Evolutionary conservation across 2,329 filamentous ascomycete species (phyloP), one percentile per base, ranked within the genome.

Genomic region (Colletotrichum spaethianum): DNA sequence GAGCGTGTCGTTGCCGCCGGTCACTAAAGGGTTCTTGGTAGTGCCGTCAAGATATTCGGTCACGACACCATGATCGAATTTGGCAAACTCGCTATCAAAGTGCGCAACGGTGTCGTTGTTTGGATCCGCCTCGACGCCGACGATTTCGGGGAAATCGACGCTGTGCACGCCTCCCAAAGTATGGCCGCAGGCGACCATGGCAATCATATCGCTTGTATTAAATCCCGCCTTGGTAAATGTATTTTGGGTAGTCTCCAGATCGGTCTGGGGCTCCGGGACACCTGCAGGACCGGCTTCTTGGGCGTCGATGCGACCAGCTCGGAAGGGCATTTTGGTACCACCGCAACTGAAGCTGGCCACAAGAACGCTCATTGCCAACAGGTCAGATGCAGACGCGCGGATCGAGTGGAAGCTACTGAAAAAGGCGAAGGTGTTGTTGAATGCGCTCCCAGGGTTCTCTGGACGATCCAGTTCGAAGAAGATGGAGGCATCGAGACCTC

Each of bases 61-160:
- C 4, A 83, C 84, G 56, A 87, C 79, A 0, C 76, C 79, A 46
- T 84, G 84, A 64, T 88, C 85, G 57, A 87, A 86, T 3, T 83
- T 83, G 67, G 87, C 84, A 53, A 87, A 86, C 4, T 77, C 74
- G 0, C 78, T 77, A 18, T 82, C 81, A 42, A 83, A 79, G 62
- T 77, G 76, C 20, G 80, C 82, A 56, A 85, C 79, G 67, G 82
- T 76, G 44, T 76, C 69, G 52, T 72, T 68, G 18, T 42, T 63
- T 12, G 69, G 59, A 76, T 18, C 78, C 7, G 65, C 55, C 48
- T 57, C 50, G 16, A 70, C 76, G 12, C 50, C 65, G 48, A 71
- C 68, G 36, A 86, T 83, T n/a, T 80, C 77, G 14, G 82, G 83
- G 65, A 84, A 85, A 59, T 84, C 79, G 2, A 74, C 78, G 28